A percentile compares a stretch with the other conserved stretches of the same genome.
These are phyloP conservation scores for Phoma sp. DNA, from an alignment of 2,329 filamentous ascomycete species.

Conservation along the genomic window DNA sequence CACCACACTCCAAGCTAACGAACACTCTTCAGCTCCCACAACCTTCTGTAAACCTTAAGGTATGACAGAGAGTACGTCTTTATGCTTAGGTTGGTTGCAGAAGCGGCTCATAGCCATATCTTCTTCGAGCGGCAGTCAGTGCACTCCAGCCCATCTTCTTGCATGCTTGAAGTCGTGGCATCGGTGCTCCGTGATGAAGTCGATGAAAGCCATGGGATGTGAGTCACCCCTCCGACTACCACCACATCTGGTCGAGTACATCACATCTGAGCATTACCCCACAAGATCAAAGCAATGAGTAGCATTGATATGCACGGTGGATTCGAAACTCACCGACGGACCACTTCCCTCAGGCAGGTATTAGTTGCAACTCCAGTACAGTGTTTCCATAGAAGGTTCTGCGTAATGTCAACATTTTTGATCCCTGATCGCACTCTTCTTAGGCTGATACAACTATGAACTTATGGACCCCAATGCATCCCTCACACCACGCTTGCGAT, in stretches of 20 bases:
- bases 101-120: constrained; percentile 52
- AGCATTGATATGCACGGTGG: constrained; percentile 62
- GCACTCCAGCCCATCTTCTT: constrained; percentile 59
- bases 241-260: constrained; percentile 68
- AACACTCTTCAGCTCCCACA: constrained; percentile 13
- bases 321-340: constrained; percentile 62
- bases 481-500: too few relatives aligned
- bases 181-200: constrained; percentile 66
- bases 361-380: constrained; percentile 66
- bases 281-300: constrained; percentile 67
- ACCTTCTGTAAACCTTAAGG: constrained; percentile 23
- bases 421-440: too few relatives aligned
- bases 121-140: constrained; percentile 54
- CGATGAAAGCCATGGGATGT: constrained; percentile 62
- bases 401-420: constrained; percentile 14
- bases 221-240: constrained; percentile 48
- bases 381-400: constrained; percentile 63
- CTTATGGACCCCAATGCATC: too few relatives aligned
- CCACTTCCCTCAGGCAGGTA: constrained; percentile 59
- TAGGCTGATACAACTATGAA: too few relatives aligned
- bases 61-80: constrained; percentile 39
- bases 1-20: constrained; percentile 19
- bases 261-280: constrained; percentile 69
- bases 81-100: constrained; percentile 49
- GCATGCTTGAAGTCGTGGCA: constrained; percentile 65